Conservation (phyloP, 1,139 yeast genomes). For the Suhomyces bokatorum region DNA sequence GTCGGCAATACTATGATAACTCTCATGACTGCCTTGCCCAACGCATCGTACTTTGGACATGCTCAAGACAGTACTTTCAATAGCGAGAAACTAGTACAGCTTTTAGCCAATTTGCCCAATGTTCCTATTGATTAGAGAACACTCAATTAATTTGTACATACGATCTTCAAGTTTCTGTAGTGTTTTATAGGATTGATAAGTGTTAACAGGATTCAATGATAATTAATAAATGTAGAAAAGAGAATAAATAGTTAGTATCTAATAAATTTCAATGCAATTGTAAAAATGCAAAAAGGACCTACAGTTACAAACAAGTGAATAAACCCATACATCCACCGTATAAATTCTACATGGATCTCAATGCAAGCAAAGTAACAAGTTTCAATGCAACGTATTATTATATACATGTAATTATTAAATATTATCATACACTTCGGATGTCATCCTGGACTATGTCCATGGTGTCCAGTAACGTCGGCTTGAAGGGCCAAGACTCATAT, state of each 20-base stretch:
- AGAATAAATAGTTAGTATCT: no score
- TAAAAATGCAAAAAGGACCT: no score
- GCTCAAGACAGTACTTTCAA: constrained; percentile 41
- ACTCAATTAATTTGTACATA: neutral
- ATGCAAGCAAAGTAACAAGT: no score
- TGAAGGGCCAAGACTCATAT: constrained; percentile 83
- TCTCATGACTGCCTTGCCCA: constrained; percentile 54
- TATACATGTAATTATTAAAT: neutral
- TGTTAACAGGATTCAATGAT: neutral
- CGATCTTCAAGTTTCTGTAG: neutral
- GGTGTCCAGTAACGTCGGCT: constrained; percentile 48
- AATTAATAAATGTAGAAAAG: no score
- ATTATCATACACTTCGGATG: constrained; percentile 14
- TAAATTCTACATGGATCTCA: no score
- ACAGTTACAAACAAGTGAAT: no score
- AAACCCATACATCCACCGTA: no score
- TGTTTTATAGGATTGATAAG: neutral
- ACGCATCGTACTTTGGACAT: constrained; percentile 47
- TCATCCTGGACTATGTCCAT: constrained; percentile 24
- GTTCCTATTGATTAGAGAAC: constrained; percentile 23
- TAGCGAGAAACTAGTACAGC: constrained; percentile 42
- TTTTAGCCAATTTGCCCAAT: constrained; percentile 38
- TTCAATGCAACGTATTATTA: no score
- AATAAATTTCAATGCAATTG: no score
- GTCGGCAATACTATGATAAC: constrained; percentile 56